These are phyloP conservation scores for Nosema granulosis DNA, from an alignment of 371 early-diverging fungal genomes.

Conservation along the genomic window DNA sequence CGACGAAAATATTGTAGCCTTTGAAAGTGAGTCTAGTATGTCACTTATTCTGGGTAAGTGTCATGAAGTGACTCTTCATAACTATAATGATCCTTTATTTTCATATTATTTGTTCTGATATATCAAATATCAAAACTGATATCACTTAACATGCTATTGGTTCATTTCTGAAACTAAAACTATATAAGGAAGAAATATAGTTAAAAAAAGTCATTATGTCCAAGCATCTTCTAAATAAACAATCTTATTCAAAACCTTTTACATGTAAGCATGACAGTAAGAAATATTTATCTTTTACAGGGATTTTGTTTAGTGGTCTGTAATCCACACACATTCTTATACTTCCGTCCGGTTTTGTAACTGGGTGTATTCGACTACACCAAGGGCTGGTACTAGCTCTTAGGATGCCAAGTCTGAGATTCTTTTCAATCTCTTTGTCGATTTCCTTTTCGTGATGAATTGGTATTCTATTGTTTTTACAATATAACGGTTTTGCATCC, in stretches of 20 bases:
- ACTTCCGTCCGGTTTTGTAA: background rate
- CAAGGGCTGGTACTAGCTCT: constrained; percentile 27
- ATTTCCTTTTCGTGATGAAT: background rate
- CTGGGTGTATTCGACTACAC: background rate
- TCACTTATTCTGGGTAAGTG: background rate
- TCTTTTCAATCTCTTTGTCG: background rate
- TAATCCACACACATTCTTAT: constrained; percentile 21
- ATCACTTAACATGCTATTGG: too few relatives aligned
- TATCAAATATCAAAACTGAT: too few relatives aligned
- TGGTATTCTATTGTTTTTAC: background rate
- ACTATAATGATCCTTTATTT: too few relatives aligned
- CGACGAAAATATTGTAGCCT: background rate
- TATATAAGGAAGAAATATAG: too few relatives aligned
- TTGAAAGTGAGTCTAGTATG: background rate
- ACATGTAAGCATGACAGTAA: too few relatives aligned
- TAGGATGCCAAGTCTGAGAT: too few relatives aligned
- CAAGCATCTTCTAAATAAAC: too few relatives aligned
- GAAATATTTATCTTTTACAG: constrained; percentile 31
- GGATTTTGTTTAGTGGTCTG: background rate
- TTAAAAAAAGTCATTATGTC: too few relatives aligned
- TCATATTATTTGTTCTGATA: too few relatives aligned
- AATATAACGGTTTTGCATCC: background rate
- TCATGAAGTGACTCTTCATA: too few relatives aligned
- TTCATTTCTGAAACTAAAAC: too few relatives aligned
- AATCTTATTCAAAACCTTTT: too few relatives aligned